These are phyloP conservation scores for Fonsecaea pedrosoi DNA, from an alignment of 2,329 filamentous ascomycete genomes.

Conservation along the genomic window DNA sequence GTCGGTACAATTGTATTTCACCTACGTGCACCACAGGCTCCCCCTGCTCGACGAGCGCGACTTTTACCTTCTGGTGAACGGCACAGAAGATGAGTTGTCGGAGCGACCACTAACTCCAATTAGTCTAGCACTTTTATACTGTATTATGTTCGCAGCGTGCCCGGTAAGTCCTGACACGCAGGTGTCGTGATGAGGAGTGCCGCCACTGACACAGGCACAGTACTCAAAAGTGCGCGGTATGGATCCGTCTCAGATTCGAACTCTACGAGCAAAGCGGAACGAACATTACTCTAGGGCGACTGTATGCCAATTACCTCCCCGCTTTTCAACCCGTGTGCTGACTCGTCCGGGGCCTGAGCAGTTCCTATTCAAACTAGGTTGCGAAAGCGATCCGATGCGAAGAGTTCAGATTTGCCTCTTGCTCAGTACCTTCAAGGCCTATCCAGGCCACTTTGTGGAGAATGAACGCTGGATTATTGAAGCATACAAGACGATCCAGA, in stretches of 20 bases:
- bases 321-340: no score
- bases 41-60: conserved; percentile 10
- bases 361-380: conserved; percentile 12
- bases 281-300: conserved; percentile 17
- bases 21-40: conserved; percentile 5
- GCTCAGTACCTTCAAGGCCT: conserved; percentile 8
- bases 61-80: conserved; percentile 7
- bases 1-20: conserved; percentile 6
- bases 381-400: conserved; percentile 7
- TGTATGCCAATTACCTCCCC: neutral
- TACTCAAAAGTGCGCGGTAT: conserved; percentile 3
- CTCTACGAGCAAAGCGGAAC: conserved; percentile 5
- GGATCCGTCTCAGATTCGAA: neutral
- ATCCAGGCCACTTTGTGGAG: conserved; percentile 7
- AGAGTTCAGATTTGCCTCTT: conserved; percentile 18
- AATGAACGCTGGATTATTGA: conserved; percentile 13
- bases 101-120: neutral
- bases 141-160: conserved; percentile 6
- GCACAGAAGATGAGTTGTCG: neutral
- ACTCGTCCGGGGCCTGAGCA: neutral
- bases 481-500: neutral
- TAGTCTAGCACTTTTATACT: conserved; percentile 19
- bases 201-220: conserved; percentile 2
- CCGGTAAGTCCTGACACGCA: neutral
- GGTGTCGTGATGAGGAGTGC: neutral